Evolutionary conservation across 2,329 filamentous ascomycete species (phyloP), one percentile per base, ranked within the genome.

Genomic region (Orbilia javanica): DNA sequence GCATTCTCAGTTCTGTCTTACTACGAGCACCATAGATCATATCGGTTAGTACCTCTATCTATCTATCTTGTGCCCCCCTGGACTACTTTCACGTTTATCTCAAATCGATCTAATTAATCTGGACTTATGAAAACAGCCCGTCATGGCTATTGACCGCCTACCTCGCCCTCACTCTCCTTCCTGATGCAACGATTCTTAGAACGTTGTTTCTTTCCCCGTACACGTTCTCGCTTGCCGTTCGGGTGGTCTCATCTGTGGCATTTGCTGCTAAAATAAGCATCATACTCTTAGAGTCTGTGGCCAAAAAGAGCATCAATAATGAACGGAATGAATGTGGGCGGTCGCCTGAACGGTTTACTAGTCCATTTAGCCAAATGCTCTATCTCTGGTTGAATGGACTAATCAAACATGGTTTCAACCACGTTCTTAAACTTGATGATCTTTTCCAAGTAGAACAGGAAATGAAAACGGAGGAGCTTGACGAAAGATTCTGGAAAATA

Each of bases 401-500:
- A 1, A 84, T 85, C 68, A 42, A 73, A 1, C 63, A 66, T 7
- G 86, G 85, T 7, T 86, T 50, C 39, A 52, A 62, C 0, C 42
- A 13, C 3, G 31, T 67, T 36, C 22, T 57, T 29, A 66, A 64
- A 46, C 34, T 72, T 22, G 48, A 81, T 75, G 71, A 71, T 79
- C 52, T 80, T 80, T 64, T 67, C 74, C n/a, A 34, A 27, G 70
- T 75, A 36, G 69, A 82, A 5, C 81, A 83, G 15, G 80, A 81
- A 10, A 84, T 84, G 66, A 80, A 83, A 27, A 79, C 80, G 60
- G 82, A 82, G 46, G 83, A 82, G 42, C 65, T 86, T 29, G 82
- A 83, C 50, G 84, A 84, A 85, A 85, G 84, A 80, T 82, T 80
- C 65, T 86, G 77, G 83, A 82, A 36, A 85, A 84, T 80, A 80